A percentile compares a stretch with the other conserved stretches of the same genome.
Conservation (phyloP, 1,139 yeast species). For the Magnusiomyces sp. region DNA sequence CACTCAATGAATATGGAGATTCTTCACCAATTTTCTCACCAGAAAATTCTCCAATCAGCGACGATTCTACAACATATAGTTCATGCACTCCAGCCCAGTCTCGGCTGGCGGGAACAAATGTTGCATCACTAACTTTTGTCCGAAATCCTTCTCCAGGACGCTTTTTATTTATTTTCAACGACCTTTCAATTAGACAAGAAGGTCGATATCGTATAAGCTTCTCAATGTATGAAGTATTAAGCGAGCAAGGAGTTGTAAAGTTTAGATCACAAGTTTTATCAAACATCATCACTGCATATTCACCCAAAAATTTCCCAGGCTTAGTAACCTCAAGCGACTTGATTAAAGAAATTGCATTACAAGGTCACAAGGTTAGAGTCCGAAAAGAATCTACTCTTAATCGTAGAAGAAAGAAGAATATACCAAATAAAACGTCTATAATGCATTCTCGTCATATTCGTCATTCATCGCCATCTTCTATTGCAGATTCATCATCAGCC, state of each 20-base stretch:
- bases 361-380: conserved; percentile 31
- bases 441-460: no score
- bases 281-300: conserved; percentile 27
- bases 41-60: no score
- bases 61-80: neutral
- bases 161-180: conserved; percentile 29
- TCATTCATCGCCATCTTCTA: no score
- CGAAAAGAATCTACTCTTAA: conserved; percentile 25
- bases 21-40: conserved; percentile 4
- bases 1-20: conserved; percentile 12
- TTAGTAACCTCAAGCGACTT: conserved; percentile 29
- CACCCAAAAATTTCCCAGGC: conserved; percentile 34
- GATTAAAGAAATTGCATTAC: conserved; percentile 30
- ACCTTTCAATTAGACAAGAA: conserved; percentile 31
- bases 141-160: conserved; percentile 24
- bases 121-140: conserved; percentile 23
- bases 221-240: conserved; percentile 25
- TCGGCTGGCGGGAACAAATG: conserved; percentile 24
- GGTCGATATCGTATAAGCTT: conserved; percentile 29
- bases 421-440: no score
- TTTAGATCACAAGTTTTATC: conserved; percentile 25
- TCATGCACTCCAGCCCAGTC: conserved; percentile 11
- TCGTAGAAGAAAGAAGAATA: conserved; percentile 13
- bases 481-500: no score
- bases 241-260: conserved; percentile 17